Evolutionary conservation across 2,329 filamentous ascomycete genomes (phyloP), one percentile per base, ranked within the genome.

Genomic region (Hypocreales sp.): DNA sequence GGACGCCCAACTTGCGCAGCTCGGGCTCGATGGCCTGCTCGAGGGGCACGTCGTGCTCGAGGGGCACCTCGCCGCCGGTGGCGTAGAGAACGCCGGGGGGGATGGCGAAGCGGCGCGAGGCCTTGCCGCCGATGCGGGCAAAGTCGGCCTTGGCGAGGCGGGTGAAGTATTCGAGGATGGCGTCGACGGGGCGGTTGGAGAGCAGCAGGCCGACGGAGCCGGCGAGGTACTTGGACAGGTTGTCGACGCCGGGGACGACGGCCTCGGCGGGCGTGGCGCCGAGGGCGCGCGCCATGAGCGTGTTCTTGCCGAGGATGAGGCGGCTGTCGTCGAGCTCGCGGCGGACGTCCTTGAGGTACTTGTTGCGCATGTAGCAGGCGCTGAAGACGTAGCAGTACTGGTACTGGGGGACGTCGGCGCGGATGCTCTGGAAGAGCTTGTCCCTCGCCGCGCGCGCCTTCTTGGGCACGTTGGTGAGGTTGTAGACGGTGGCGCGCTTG

Each of bases 281-380:
- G 15, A 98, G 78, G 31, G 90, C 86, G 58, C 90, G 87, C 44
- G 81, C 76, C 84, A 95, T 95, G 54, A 98, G 86, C 61, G 95
- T 95, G 33, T 87, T 95, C 64, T 95, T 98, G 60, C 87, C 90
- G 58, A 94, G 95, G 72, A 95, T 95, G 51, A 98, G 64, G 43
- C 86, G 90, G 44, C 25, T 26, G 60, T 94, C 84, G 18, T 7
- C 13, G 42, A 94, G 75, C 45, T 93, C 79, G 39, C 74, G 70
- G 41, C 87, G 76, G 41, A 95, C 81, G 45, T 83, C 74, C 61
- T 94, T 93, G 46, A 95, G 62, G 56, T 93, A 86, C 42, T 77
- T 92, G 62, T 98, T 98, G 53, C 90, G 83, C 83, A 93, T 93
- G 64, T 95, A 94, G 50, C 92, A 81, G 41, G 98, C 77, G 46